Base-by-base conservation (phyloP, 2,329 filamentous ascomycete genomes). In the Fulvia fulva region DNA sequence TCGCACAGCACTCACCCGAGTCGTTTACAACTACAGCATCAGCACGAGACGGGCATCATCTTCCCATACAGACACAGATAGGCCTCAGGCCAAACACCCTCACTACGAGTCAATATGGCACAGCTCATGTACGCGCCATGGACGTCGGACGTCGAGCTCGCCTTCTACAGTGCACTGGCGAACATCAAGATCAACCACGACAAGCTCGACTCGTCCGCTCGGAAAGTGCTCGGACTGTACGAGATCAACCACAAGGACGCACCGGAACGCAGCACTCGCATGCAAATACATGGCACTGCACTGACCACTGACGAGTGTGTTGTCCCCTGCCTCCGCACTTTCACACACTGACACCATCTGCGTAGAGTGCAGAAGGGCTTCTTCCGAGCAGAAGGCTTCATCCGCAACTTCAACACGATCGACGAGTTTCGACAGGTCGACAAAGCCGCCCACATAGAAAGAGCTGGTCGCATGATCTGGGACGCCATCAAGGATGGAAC, bases 401-500 rank as follows among this genome's bases (percentile, higher is more conserved):
- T 99, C 69, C 92, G 89, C 73, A 99, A 99, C 76, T 88, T 93
- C 70, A 99, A 99, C 73, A 97, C 94, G 1, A 83, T 96, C 66
- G 93, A 97, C 67, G 91, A 94, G 70, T 97, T 97, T 75, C 90
- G 87, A 71, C 89, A 87, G 64, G 83, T 87, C 63, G 90, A 97
- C 74, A 94, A 93, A 73, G 73, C 81, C 11, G 85, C 86, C 32
- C 86, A 96, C 74, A 81, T 97, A 50, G 85, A 90, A 62, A 87
- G 87, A 61, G 87, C 90, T 37, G 93, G 88, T 11, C 84, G 85
- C 70, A 93, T 89, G 88, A 91, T 99, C 61, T 97, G 93, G 93
- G 91, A 97, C 74, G 93, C 94, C 25, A 97, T 99, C 70, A 88
- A 91, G 65, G 94, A 99, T 75, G 93, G 92, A 58, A 95, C 90